These are phyloP conservation scores for Mycogone perniciosa DNA, from an alignment of 2,329 filamentous ascomycete species.

Conservation along the genomic window DNA sequence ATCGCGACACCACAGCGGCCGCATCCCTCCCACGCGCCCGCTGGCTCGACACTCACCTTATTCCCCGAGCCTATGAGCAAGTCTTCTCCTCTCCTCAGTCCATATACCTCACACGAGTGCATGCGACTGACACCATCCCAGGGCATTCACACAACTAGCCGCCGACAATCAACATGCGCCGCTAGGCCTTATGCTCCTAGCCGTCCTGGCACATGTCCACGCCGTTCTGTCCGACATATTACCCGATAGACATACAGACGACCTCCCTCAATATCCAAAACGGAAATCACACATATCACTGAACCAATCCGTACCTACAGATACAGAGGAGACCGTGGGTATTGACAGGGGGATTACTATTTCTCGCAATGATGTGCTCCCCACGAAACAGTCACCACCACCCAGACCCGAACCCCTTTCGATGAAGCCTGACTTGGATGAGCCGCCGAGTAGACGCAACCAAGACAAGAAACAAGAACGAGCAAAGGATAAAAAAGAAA, in stretches of 20 bases:
- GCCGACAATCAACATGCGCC: constrained; percentile 68
- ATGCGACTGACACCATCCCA: constrained; percentile 20
- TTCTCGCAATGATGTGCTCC: constrained; percentile 19
- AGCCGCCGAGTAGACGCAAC: background rate
- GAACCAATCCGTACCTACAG: background rate
- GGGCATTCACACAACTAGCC: constrained; percentile 61
- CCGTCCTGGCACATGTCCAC: constrained; percentile 54
- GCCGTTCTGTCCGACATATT: constrained; percentile 35
- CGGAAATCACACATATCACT: background rate
- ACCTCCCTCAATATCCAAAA: background rate
- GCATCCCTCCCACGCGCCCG: constrained; percentile 15
- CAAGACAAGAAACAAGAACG: constrained; percentile 11
- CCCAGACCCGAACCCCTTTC: background rate
- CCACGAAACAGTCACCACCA: background rate
- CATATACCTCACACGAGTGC: background rate
- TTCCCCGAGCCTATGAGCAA: constrained; percentile 33
- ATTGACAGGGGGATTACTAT: constrained; percentile 25
- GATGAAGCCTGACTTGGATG: background rate
- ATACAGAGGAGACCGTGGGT: constrained; percentile 1
- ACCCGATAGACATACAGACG: background rate
- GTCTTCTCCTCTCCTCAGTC: constrained; percentile 11
- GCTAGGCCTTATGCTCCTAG: constrained; percentile 63
- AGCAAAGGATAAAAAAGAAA: constrained; percentile 30
- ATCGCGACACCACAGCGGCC: background rate
- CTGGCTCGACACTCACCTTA: constrained; percentile 25